Conservation (phyloP, 2,329 filamentous ascomycete species). For the Madurella fahalii region DNA sequence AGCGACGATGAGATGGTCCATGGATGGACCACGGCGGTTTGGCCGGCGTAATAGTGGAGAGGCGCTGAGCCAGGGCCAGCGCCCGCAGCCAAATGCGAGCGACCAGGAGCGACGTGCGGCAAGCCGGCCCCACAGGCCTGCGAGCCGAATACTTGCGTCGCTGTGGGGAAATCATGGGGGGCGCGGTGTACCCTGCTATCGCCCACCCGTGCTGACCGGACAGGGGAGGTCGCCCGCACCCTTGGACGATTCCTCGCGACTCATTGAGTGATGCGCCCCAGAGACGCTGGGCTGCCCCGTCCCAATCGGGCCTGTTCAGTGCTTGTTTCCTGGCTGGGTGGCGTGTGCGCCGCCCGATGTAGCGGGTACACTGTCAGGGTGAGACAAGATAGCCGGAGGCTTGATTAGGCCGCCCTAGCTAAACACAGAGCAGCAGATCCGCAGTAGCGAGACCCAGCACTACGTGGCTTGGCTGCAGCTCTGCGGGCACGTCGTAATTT, state of each 20-base stretch:
- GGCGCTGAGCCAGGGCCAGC: conserved; percentile 27
- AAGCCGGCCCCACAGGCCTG: neutral
- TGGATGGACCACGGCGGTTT: conserved; percentile 44
- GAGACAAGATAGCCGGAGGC: conserved; percentile 13
- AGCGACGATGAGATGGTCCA: conserved; percentile 32
- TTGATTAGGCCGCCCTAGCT: conserved; percentile 7
- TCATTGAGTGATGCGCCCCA: conserved; percentile 20
- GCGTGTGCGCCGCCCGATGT: conserved; percentile 5
- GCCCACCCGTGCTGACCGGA: neutral
- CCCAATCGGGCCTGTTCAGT: conserved; percentile 29
- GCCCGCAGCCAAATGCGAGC: conserved; percentile 22
- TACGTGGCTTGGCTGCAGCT: conserved; percentile 19
- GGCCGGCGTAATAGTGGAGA: conserved; percentile 57
- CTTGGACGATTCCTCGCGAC: conserved; percentile 20
- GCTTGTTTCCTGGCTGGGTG: conserved; percentile 16
- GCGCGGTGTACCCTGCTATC: conserved; percentile 20
- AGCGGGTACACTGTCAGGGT: conserved; percentile 1
- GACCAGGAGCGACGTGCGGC: conserved; percentile 12
- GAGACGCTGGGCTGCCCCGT: conserved; percentile 16
- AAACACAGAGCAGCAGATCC: conserved; percentile 7
- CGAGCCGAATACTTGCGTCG: conserved; percentile 16
- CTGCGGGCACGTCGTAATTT: conserved; percentile 31
- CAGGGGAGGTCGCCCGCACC: neutral
- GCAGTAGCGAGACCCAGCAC: conserved; percentile 9
- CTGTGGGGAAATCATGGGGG: conserved; percentile 4